phyloP scores from a whole-genome alignment of 768 basidiomycete genomes.

The Pleurotus tuoliensis region DNA sequence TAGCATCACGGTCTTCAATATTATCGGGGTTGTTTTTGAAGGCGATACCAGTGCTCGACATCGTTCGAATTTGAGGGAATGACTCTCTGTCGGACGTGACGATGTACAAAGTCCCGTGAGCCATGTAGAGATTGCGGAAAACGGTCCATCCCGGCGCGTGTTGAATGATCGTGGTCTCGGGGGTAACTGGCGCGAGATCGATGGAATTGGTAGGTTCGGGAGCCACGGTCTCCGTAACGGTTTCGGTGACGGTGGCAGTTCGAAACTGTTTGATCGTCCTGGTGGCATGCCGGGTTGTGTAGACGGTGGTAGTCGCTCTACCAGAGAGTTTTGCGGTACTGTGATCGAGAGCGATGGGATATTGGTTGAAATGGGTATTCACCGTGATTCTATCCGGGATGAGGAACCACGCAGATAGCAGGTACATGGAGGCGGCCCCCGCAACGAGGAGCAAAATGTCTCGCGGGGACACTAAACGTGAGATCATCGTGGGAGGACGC shows the following conservation, averaged over 20 bases:
- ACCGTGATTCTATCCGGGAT: not conserved
- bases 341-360: not conserved
- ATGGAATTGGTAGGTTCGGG: not conserved
- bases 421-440: conserved; percentile 5
- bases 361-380: conserved; percentile 2
- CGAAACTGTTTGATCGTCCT: not conserved
- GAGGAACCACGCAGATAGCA: not conserved
- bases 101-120: conserved; percentile 76
- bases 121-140: conserved; percentile 80
- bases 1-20: conserved; percentile 64
- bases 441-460: not conserved
- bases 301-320: not conserved
- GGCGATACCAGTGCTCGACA: conserved; percentile 64
- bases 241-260: not conserved
- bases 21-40: conserved; percentile 59
- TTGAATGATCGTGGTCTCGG: conserved; percentile 51
- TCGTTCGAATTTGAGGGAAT: conserved; percentile 47
- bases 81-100: conserved; percentile 25
- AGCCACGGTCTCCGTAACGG: not conserved
- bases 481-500: not conserved
- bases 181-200: conserved; percentile 26
- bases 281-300: not conserved
- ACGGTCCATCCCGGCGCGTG: conserved; percentile 86
- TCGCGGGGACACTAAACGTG: not conserved
- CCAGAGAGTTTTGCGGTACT: not conserved